Evolutionary conservation across 2,329 filamentous ascomycete species (phyloP), one percentile per base, ranked within the genome.

Genomic region (Diplodia intermedia): DNA sequence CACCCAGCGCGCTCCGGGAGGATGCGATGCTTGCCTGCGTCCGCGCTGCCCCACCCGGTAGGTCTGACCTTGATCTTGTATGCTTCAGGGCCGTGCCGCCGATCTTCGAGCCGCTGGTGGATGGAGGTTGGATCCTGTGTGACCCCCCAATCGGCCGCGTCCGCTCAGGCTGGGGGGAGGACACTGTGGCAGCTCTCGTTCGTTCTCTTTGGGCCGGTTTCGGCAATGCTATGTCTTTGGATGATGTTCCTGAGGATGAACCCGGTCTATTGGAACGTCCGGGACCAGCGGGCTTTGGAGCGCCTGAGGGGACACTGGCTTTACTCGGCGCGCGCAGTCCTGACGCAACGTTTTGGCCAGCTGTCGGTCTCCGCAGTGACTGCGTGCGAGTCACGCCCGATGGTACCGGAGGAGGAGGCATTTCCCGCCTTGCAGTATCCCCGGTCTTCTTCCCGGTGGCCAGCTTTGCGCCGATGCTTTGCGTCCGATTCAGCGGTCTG

Each of bases 331-430:
- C 52, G 26, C 65, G 65, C 53, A 66, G n/a, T 15, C 49, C n/a
- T 56, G 60, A n/a, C 43, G 49, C 40, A 3, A 29, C 18, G 26
- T 18, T 33, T 40, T 49, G 66, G 11, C 52, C 40, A 14, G n/a
- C 38, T 36, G 50, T 33, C 8, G 65, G 65, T 53, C 20, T 66
- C 40, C 65, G 52, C 40, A 50, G n/a, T 43, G 65, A 66, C 26
- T 50, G 66, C 57, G 57, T 52, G 50, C 66, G 66, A 33, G 26
- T 52, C 66, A 65, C 38, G 52, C 52, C 66, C 12, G 66, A 49
- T 1, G 65, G 43, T 18, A 47, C n/a, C 26, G 55, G 20, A 50
- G 50, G 33, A n/a, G 57, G 57, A 15, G 66, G 49, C 52, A 56
- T 68, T 6, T 20, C 47, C 11, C 26, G 29, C 29, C 33, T 63